Evolutionary conservation across 1,139 yeast species (phyloP).

Genomic region (Zygoascus sp.): DNA sequence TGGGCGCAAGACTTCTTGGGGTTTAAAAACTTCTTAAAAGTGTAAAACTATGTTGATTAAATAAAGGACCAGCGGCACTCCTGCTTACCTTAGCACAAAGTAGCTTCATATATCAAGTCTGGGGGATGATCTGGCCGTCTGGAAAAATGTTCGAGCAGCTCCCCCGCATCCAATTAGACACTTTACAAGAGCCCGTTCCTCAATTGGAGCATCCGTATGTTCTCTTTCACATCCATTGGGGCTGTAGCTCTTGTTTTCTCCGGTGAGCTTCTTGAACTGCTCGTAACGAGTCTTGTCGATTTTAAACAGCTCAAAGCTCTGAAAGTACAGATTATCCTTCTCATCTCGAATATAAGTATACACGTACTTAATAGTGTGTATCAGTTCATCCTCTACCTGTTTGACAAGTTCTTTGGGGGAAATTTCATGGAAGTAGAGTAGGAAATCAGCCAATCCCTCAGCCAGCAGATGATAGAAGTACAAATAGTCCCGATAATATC

Average conservation of each 20-base stretch:
- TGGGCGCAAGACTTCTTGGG: too few relatives aligned
- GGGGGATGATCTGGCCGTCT: constrained; percentile 57
- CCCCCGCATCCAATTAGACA: constrained; percentile 62
- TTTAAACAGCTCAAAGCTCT: constrained; percentile 56
- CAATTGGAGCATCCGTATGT: constrained; percentile 36
- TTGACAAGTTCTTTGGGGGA: constrained; percentile 33
- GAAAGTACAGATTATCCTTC: constrained; percentile 56
- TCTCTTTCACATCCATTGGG: constrained; percentile 50
- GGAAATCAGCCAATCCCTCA: constrained; percentile 67
- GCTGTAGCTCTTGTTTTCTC: constrained; percentile 50
- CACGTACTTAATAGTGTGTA: constrained; percentile 31
- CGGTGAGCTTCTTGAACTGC: constrained; percentile 50
- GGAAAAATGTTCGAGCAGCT: constrained; percentile 67
- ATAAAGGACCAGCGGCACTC: too few relatives aligned
- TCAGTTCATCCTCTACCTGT: constrained; percentile 26
- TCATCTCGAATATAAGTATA: constrained; percentile 56
- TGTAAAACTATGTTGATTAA: too few relatives aligned
- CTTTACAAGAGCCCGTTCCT: constrained; percentile 43
- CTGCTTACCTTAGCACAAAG: too few relatives aligned
- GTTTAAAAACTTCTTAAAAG: too few relatives aligned
- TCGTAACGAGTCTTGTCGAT: constrained; percentile 51
- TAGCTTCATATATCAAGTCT: constrained; percentile 20
- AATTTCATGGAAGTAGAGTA: constrained; percentile 46
- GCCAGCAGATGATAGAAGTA: constrained; percentile 61
- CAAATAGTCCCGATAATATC: constrained; percentile 64